Base-by-base conservation (phyloP, 352 stramenopile genomes). In the Pythium pectinolyticum region DNA sequence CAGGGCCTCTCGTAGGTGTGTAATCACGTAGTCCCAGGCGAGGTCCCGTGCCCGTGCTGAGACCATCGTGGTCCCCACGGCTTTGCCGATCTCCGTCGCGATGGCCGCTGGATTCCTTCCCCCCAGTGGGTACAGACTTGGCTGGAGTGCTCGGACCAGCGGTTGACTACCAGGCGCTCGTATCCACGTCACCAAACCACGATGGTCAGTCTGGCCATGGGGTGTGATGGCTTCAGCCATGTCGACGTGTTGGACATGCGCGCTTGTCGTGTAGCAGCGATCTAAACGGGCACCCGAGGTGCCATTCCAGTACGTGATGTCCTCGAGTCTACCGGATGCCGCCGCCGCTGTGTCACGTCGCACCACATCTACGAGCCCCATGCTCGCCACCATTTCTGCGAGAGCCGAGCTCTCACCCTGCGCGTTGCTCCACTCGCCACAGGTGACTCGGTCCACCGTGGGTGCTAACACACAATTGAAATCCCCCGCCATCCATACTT, bases 261-360 rank as follows among this genome's bases (percentile, higher is more conserved):
- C 3, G 22, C 24, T n/a, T 24, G 45, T 51, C 5, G 51, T 10
- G 19, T 51, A 60, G 17, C 24, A 22, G 2, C 52, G 37, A 17
- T 60, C 52, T 1, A 60, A 11, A 2, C 52, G 22, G 0, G 39
- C 37, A 5, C 52, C 35, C n/a, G 40, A 27, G 2, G 5, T 8
- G 5, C 27, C 19, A 28, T 60, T 37, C 52, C 52, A 60, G 25
- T 60, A 60, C 24, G 52, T 60, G 1, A 60, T n/a, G n/a, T n/a
- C n/a, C n/a, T n/a, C n/a, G n/a, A n/a, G n/a, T n/a, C n/a, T n/a
- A n/a, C n/a, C n/a, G n/a, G n/a, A n/a, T n/a, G n/a, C n/a, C n/a
- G n/a, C n/a, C n/a, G n/a, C n/a, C n/a, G n/a, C n/a, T n/a, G n/a
- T n/a, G n/a, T n/a, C n/a, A n/a, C n/a, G n/a, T n/a, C n/a, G n/a